Percentiles rank a stretch among this genome's conserved stretches.
These are phyloP conservation scores for Podospora australis DNA, from an alignment of 495 filamentous ascomycete species.

Conservation along the genomic window DNA sequence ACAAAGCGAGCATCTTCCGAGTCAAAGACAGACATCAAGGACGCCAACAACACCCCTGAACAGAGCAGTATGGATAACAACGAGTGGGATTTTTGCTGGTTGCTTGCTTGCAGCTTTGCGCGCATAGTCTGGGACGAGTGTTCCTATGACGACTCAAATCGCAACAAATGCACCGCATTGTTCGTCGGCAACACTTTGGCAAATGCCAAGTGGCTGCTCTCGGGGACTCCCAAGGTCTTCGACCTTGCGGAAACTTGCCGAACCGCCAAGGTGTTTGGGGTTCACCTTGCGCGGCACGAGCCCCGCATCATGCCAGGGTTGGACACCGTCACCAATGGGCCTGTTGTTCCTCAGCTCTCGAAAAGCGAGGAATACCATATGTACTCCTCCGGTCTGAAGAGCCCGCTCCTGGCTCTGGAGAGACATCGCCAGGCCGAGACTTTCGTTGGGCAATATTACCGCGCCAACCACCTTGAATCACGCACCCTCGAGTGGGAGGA, in stretches of 20 bases:
- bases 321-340: conserved; percentile 27
- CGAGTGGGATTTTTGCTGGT: conserved; percentile 13
- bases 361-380: conserved; percentile 27
- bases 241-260: conserved; percentile 54
- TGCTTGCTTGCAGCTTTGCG: conserved; percentile 57
- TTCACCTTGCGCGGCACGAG: conserved; percentile 38
- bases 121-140: conserved; percentile 66
- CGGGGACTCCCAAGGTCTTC: conserved; percentile 55
- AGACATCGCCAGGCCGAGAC: conserved; percentile 22
- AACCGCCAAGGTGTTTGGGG: conserved; percentile 49
- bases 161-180: conserved; percentile 21
- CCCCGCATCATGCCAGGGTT: conserved; percentile 28
- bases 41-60: too few species aligned
- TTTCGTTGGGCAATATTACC: conserved; percentile 28
- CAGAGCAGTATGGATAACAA: too few species aligned
- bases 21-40: background rate
- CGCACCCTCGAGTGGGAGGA: too few species aligned
- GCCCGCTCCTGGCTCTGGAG: conserved; percentile 23
- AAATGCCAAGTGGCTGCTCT: conserved; percentile 59
- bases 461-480: conserved; percentile 28
- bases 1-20: background rate
- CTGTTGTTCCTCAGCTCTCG: conserved; percentile 17
- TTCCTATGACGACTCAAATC: conserved; percentile 42
- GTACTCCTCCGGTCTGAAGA: conserved; percentile 19
- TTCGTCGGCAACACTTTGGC: conserved; percentile 37